A percentile compares a stretch with the other conserved stretches of the same genome.
Evolutionary conservation across 768 basidiomycete species (phyloP).

Genomic region (Tremella mesenterica): DNA sequence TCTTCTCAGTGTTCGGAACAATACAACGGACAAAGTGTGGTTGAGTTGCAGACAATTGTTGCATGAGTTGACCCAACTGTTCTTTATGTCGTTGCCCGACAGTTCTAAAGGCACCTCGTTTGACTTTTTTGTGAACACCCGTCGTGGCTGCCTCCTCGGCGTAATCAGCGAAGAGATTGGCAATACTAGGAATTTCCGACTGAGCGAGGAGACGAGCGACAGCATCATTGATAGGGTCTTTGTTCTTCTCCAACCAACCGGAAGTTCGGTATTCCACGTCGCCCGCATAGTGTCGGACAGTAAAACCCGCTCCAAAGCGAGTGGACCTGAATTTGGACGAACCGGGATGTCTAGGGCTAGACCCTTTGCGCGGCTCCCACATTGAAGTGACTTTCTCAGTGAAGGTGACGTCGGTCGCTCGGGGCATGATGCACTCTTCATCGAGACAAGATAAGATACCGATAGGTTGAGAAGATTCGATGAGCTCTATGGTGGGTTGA

Average conservation of each 20-base stretch:
- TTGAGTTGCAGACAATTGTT: constrained; percentile 82
- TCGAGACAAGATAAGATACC: constrained; percentile 89
- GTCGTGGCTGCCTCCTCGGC: constrained; percentile 48
- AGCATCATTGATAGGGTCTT: constrained; percentile 95
- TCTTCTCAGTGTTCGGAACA: constrained; percentile 86
- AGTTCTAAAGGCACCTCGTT: constrained; percentile 95
- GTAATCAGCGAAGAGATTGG: constrained; percentile 75
- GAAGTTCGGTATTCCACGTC: constrained; percentile 92
- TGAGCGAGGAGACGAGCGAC: constrained; percentile 76
- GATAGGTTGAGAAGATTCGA: constrained; percentile 71
- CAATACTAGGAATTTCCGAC: constrained; percentile 73
- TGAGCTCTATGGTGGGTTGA: constrained; percentile 96
- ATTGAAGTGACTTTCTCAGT: constrained; percentile 78
- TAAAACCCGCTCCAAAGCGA: constrained; percentile 86
- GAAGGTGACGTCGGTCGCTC: constrained; percentile 88
- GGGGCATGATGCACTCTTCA: constrained; percentile 99
- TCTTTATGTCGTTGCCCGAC: constrained; percentile 93
- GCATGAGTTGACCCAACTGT: constrained; percentile 83
- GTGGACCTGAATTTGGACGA: constrained; percentile 75
- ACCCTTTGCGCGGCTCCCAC: constrained; percentile 53
- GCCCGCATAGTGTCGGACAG: constrained; percentile 91
- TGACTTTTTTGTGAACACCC: constrained; percentile 49
- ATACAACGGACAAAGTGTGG: constrained; percentile 98
- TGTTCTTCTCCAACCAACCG: constrained; percentile 99
- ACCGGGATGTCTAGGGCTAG: constrained; percentile 57